Evolutionary conservation across 139 green algal genomes (phyloP).

Genomic region (Coelastrella sp.): DNA sequence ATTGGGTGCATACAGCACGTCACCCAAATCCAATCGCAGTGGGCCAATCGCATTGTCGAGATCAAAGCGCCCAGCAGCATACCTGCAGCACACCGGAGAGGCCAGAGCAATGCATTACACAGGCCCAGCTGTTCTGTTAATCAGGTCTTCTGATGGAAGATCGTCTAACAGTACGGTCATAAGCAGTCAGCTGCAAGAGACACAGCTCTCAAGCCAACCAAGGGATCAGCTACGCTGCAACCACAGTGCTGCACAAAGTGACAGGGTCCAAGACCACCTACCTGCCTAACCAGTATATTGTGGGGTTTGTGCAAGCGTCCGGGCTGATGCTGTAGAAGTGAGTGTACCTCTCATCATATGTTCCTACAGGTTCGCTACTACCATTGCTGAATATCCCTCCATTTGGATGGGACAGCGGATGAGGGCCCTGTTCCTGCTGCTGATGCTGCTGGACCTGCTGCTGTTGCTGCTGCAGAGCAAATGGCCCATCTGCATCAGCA

Average conservation of each 20-base stretch:
- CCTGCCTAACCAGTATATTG: slow-evolving; percentile 69
- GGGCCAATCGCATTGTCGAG: slow-evolving; percentile 56
- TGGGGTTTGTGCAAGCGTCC: slow-evolving; percentile 73
- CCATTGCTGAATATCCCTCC: background rate
- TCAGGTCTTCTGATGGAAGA: no score
- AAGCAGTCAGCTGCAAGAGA: no score
- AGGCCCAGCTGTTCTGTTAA: no score
- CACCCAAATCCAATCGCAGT: slow-evolving; percentile 69
- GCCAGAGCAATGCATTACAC: no score
- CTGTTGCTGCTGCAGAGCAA: slow-evolving; percentile 9
- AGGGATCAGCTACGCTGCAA: no score
- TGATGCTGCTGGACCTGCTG: background rate
- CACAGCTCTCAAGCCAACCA: no score
- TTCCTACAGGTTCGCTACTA: background rate
- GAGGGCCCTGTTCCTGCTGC: background rate
- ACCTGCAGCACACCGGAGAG: no score
- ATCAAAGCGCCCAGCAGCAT: slow-evolving; percentile 50
- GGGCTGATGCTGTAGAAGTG: slow-evolving; percentile 61
- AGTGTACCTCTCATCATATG: slow-evolving; percentile 44
- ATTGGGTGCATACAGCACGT: slow-evolving; percentile 79
- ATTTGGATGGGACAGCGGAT: background rate
- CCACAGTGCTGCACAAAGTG: no score
- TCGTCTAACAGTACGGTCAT: no score
- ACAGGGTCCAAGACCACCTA: no score
- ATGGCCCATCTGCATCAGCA: background rate